Evolutionary conservation across 1,139 yeast genomes (phyloP).

Genomic region (Geotrichum reessii): DNA sequence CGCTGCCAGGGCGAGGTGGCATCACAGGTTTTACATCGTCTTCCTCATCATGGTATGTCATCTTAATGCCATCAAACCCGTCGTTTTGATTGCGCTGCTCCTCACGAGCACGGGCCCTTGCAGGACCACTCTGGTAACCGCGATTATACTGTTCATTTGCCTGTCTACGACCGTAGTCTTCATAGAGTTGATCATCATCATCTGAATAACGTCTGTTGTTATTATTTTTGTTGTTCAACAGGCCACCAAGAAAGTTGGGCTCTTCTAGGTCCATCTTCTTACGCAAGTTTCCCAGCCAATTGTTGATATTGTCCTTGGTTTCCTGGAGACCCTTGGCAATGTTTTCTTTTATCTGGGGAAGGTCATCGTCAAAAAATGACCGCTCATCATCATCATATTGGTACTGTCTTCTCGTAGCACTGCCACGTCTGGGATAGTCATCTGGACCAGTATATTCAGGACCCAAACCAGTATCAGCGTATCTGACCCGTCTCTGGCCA

Average conservation of each 20-base stretch:
- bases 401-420: constrained; percentile 17
- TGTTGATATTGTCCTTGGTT: constrained; percentile 69
- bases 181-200: constrained; percentile 20
- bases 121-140: constrained; percentile 10
- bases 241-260: constrained; percentile 25
- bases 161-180: constrained; percentile 17
- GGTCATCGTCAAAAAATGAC: constrained; percentile 52
- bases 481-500: constrained; percentile 25
- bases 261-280: constrained; percentile 46
- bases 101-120: constrained; percentile 1
- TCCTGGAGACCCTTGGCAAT: constrained; percentile 77
- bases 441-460: constrained; percentile 15
- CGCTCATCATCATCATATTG: constrained; percentile 39
- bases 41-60: constrained; percentile 22
- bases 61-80: constrained; percentile 34
- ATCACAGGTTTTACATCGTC: constrained; percentile 32
- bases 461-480: constrained; percentile 20
- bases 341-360: constrained; percentile 63
- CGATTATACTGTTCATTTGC: not conserved
- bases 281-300: constrained; percentile 74
- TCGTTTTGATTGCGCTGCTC: constrained; percentile 7
- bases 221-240: constrained; percentile 24
- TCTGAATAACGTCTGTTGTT: constrained; percentile 18
- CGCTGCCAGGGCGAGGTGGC: constrained; percentile 10
- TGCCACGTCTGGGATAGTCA: constrained; percentile 6